Percentiles rank a stretch among this genome's conserved stretches.
Evolutionary conservation across 2,329 filamentous ascomycete species (phyloP).

Genomic region (Purpureocillium takamizusanense): DNA sequence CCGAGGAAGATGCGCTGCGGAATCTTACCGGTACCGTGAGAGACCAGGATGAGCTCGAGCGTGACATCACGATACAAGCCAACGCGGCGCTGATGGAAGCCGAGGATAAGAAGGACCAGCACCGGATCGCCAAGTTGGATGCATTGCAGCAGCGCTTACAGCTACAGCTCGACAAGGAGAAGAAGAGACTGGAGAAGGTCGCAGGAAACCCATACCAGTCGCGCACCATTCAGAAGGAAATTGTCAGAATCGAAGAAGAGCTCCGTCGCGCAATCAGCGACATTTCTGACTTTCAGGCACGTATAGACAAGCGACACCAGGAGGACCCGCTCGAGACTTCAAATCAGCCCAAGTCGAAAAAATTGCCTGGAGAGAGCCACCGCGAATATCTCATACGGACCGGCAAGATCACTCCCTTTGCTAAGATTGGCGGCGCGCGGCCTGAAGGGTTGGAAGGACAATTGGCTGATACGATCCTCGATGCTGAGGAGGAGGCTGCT

Average conservation of each 20-base stretch:
- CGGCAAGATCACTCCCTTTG: slow-evolving; percentile 95
- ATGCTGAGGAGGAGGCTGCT: slow-evolving; percentile 66
- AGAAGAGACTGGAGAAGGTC: slow-evolving; percentile 35
- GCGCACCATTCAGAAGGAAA: slow-evolving; percentile 52
- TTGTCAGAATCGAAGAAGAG: slow-evolving; percentile 56
- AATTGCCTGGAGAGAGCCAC: slow-evolving; percentile 70
- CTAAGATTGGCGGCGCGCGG: slow-evolving; percentile 61
- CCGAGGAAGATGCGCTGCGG: slow-evolving; percentile 52
- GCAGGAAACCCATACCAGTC: slow-evolving; percentile 39
- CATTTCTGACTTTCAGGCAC: slow-evolving; percentile 67
- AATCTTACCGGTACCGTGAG: slow-evolving; percentile 61
- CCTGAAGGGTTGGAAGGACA: slow-evolving; percentile 55
- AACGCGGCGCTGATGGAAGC: slow-evolving; percentile 50
- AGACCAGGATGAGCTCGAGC: slow-evolving; percentile 83
- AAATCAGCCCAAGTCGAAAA: slow-evolving; percentile 41
- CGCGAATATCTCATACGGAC: slow-evolving; percentile 89
- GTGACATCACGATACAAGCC: slow-evolving; percentile 65
- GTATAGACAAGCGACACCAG: slow-evolving; percentile 67
- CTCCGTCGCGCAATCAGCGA: slow-evolving; percentile 61
- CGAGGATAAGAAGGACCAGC: slow-evolving; percentile 54
- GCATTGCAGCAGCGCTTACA: slow-evolving; percentile 50
- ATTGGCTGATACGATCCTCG: slow-evolving; percentile 67
- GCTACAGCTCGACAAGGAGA: slow-evolving; percentile 50
- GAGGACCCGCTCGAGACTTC: slow-evolving; percentile 34
- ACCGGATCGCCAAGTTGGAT: slow-evolving; percentile 51